Evolutionary conservation across 495 filamentous ascomycete species (phyloP), one percentile per base, ranked within the genome.

Genomic region (Podospora pseudopauciseta): DNA sequence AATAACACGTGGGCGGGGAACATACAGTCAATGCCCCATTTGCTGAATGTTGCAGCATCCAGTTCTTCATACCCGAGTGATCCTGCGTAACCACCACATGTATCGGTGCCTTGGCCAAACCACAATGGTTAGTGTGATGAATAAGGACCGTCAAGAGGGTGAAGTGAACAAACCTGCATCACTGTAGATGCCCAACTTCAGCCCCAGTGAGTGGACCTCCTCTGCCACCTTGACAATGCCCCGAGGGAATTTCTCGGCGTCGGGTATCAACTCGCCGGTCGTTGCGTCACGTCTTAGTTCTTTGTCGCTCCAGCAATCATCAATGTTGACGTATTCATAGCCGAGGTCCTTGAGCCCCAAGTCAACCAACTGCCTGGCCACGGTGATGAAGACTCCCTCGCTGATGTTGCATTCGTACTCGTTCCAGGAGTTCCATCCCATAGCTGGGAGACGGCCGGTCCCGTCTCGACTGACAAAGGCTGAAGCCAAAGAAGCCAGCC

Each of bases 341-440:
- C 89, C 88, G 5, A 86, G 75, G 64, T 85, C 85, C 65, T 82
- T 81, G 30, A 91, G 76, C 0, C 88, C 87, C 28, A 82, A 74
- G 56, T 81, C 5, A 2, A 87, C 73, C 61, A 88, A 80, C 56
- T 80, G 71, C 34, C 80, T 74, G 2, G 85, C 87, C 0, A 85
- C 85, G 18, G 75, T 80, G 60, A 88, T 66, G 65, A 89, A 78
- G 56, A 84, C 80, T 15, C 68, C 74, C 60, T 86, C 84, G 66
- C 84, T 75, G 60, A 89, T 83, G 66, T 87, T 78, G 74, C 87
- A 88, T 5, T 74, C 80, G 69, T 85, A 87, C 9, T 85, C 83
- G 71, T 89, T 90, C 86, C 84, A 87, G 1, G 80, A 83, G 71
- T 86, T 88, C 83, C 86, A 89, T 13, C 87, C 86, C 19, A 88